phyloP scores from a whole-genome alignment of 805 yeast species.

The Komagataella populi region DNA sequence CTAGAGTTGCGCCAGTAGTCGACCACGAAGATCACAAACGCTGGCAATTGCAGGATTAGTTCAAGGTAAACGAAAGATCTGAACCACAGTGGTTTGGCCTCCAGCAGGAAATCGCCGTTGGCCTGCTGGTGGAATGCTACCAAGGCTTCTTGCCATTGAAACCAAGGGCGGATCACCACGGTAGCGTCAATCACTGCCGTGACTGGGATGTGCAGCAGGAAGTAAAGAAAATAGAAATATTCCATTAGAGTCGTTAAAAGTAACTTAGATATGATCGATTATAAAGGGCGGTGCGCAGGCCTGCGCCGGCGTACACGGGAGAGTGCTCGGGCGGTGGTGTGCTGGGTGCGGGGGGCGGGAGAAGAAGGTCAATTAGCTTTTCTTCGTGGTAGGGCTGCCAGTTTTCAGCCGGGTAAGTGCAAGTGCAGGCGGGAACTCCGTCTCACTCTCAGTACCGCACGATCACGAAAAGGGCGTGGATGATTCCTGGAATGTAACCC shows the following conservation, averaged over 20 bases:
- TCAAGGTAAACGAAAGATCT: slow-evolving; percentile 60
- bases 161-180: slow-evolving; percentile 45
- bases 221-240: too few relatives aligned
- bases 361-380: not conserved
- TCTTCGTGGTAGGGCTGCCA: not conserved
- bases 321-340: not conserved
- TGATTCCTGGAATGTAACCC: slow-evolving; percentile 66
- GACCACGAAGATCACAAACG: slow-evolving; percentile 40
- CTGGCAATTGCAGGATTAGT: slow-evolving; percentile 64
- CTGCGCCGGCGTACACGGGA: not conserved
- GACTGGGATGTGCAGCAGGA: slow-evolving; percentile 56
- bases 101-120: slow-evolving; percentile 63
- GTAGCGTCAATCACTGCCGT: slow-evolving; percentile 67
- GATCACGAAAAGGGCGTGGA: slow-evolving; percentile 40
- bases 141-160: slow-evolving; percentile 33
- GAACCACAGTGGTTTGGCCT: slow-evolving; percentile 53
- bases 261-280: not conserved
- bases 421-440: not conserved
- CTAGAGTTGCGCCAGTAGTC: slow-evolving; percentile 8
- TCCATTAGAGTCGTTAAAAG: not conserved
- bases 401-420: not conserved
- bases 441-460: not conserved
- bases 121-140: slow-evolving; percentile 42
- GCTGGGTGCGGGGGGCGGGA: not conserved
- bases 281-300: not conserved